These are phyloP conservation scores for Lichenothelia convexa DNA, from an alignment of 495 filamentous ascomycete species.

Conservation along the genomic window DNA sequence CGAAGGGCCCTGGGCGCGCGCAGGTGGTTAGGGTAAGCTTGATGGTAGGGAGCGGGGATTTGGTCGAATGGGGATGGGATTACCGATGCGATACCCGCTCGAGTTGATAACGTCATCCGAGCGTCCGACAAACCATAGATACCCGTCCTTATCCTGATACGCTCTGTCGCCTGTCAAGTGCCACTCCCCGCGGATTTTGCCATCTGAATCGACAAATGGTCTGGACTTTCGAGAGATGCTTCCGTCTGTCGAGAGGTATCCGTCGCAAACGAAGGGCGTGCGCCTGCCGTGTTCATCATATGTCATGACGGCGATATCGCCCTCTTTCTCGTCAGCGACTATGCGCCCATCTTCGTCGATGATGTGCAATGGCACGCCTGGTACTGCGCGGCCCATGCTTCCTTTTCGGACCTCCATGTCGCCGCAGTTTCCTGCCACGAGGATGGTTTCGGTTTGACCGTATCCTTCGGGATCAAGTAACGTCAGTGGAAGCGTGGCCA, in stretches of 20 bases:
- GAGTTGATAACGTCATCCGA: constrained; percentile 13
- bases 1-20: too few species aligned
- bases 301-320: constrained; percentile 10
- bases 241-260: constrained; percentile 7
- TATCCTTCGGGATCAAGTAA: too few species aligned
- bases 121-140: constrained; percentile 13
- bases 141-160: constrained; percentile 9
- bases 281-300: constrained; percentile 1
- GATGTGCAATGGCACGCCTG: constrained; percentile 8
- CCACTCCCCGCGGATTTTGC: background rate
- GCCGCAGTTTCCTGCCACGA: constrained; percentile 10
- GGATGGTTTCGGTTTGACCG: constrained; percentile 11
- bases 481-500: too few species aligned
- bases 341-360: constrained; percentile 6
- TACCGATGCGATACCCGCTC: constrained; percentile 9
- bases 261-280: constrained; percentile 6
- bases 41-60: too few species aligned
- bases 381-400: constrained; percentile 8
- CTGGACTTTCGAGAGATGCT: constrained; percentile 4
- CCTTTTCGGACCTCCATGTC: constrained; percentile 5
- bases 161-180: constrained; percentile 12
- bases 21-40: too few species aligned
- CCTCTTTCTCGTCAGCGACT: constrained; percentile 3
- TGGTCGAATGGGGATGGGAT: too few species aligned
- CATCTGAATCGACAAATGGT: background rate